Conservation (phyloP, 2,329 filamentous ascomycete genomes). For the Venturia oleaginea region DNA sequence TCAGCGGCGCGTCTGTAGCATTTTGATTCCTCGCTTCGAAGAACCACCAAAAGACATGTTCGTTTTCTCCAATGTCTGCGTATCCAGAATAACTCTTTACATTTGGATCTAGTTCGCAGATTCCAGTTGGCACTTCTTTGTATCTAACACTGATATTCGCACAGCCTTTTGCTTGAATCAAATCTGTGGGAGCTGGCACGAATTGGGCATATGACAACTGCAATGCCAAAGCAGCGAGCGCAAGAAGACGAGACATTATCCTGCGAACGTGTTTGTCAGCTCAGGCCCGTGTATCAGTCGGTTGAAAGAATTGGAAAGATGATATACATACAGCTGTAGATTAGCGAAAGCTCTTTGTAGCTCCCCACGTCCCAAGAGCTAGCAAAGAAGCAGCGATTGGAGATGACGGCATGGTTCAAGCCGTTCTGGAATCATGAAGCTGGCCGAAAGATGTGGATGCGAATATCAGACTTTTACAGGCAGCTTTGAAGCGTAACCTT, state of each 20-base stretch:
- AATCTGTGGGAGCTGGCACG: conserved; percentile 35
- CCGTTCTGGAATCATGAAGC: not conserved
- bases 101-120: conserved; percentile 47
- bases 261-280: not conserved
- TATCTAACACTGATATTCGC: conserved; percentile 46
- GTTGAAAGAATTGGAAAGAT: not conserved
- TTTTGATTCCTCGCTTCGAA: conserved; percentile 45
- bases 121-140: conserved; percentile 46
- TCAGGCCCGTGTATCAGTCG: too few relatives aligned
- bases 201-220: conserved; percentile 29
- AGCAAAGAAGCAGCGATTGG: not conserved
- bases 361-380: not conserved
- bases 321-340: not conserved
- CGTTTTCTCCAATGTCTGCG: conserved; percentile 41
- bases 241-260: not conserved
- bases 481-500: not conserved
- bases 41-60: conserved; percentile 50
- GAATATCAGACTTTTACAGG: not conserved
- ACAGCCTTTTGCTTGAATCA: conserved; percentile 35
- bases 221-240: not conserved
- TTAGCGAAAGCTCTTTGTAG: not conserved
- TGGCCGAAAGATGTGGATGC: not conserved
- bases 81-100: conserved; percentile 50
- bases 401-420: not conserved
- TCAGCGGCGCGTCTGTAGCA: conserved; percentile 44